Evolutionary conservation across 2,329 filamentous ascomycete genomes (phyloP), one percentile per base, ranked within the genome.

Genomic region (Calonectria pseudoreteaudii): DNA sequence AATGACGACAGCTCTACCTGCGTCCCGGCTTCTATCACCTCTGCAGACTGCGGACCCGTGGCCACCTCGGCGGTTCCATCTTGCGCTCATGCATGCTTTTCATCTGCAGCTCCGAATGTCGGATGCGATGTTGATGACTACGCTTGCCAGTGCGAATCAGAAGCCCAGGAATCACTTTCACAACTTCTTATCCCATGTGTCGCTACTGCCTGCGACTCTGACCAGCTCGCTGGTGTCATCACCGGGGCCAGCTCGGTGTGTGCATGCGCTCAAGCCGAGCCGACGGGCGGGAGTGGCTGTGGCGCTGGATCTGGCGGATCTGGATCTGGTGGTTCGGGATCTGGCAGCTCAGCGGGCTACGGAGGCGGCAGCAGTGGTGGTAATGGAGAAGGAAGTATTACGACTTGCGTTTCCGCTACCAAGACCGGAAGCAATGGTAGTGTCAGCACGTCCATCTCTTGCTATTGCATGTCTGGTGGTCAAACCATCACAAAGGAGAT

Each of bases 121-220:
- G 78, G 79, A 11, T 83, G 82, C 71, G 75, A 72, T 23, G 74
- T 78, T 11, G 64, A 75, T 38, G 81, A 83, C 74, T 83, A 79
- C 49, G 72, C 68, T 8, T 83, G 82, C 28, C 81, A 83, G 52
- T 83, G 82, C 60, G 72, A 79, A 41, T 67, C 77, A 14, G 78
- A 75, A 4, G 76, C 78, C 6, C 77, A 79, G 53, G 73, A 72
- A 16, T 76, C 74, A 11, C 70, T 83, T 1, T 80, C 80, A 2
- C 58, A 74, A 41, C 70, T 80, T n/a, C 77, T 82, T n/a, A 74
- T 80, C 18, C 81, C 82, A 14, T 83, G 82, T 50, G 81, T 83
- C 9, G 76, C 78, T 0, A 81, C 77, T 0, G 79, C 77, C 4
- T 83, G 82, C 65, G 77, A 76, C 3, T 58, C 78, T 1, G 72